Evolutionary conservation across 768 basidiomycete species (phyloP).

Genomic region (Termitomyces eurrhizus): DNA sequence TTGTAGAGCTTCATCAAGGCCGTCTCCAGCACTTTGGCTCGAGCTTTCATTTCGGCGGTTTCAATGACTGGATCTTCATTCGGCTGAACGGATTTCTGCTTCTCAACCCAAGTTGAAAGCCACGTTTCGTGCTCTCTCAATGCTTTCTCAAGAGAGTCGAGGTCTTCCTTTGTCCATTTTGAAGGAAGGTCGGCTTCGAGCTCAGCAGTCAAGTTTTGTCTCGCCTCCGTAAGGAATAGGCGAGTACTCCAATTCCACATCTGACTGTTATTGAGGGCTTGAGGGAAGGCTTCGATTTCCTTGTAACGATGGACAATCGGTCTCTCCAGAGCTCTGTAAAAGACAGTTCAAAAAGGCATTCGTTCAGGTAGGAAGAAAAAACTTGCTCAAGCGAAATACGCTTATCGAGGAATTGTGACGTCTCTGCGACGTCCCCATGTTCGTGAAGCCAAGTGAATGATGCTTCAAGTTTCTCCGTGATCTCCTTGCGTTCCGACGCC

Average conservation of each 20-base stretch:
- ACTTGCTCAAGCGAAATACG: conserved; percentile 82
- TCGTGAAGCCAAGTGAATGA: conserved; percentile 83
- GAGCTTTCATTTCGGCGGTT: conserved; percentile 80
- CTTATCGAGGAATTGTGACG: conserved; percentile 68
- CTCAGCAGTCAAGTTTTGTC: conserved; percentile 67
- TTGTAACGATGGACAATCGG: conserved; percentile 85
- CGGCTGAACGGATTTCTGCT: conserved; percentile 69
- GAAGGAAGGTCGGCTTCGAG: conserved; percentile 55
- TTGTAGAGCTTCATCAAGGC: conserved; percentile 65
- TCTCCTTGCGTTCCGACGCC: conserved; percentile 59
- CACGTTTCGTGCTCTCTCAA: conserved; percentile 80
- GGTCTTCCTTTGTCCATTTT: conserved; percentile 85
- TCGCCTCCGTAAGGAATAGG: conserved; percentile 83
- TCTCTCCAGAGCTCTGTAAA: conserved; percentile 62
- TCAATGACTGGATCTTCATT: conserved; percentile 85
- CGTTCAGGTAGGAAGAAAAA: background rate
- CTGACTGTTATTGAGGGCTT: conserved; percentile 76
- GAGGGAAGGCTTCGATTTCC: conserved; percentile 84
- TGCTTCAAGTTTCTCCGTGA: conserved; percentile 66
- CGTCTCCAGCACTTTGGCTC: conserved; percentile 76
- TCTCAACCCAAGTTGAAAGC: conserved; percentile 78
- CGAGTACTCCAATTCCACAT: conserved; percentile 87
- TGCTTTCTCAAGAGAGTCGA: conserved; percentile 72
- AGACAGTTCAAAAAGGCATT: conserved; percentile 5
- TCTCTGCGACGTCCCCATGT: conserved; percentile 79